A percentile compares a stretch with the other conserved stretches of the same genome.
phyloP scores from a whole-genome alignment of 2,329 filamentous ascomycete genomes.

The Juglanconis sp. region DNA sequence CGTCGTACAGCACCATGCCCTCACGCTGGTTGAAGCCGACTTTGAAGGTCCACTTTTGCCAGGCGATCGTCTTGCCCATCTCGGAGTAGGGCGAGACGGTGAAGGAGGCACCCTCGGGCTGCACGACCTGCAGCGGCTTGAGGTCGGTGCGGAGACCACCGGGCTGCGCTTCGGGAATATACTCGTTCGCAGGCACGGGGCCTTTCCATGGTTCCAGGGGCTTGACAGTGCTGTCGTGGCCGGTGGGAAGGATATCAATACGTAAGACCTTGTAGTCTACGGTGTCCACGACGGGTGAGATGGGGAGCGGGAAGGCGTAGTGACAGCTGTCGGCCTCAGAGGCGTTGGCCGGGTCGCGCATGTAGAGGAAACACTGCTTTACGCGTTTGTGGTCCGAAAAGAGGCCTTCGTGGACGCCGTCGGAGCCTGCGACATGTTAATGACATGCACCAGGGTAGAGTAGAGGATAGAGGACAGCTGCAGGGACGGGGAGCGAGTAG shows the following conservation, averaged over 20 bases:
- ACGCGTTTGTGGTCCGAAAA: constrained; percentile 43
- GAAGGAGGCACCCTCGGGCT: constrained; percentile 64
- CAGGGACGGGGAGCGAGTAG: too few relatives aligned
- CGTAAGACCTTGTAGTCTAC: constrained; percentile 62
- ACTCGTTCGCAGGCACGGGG: constrained; percentile 56
- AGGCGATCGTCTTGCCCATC: constrained; percentile 27
- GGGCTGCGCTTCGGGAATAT: constrained; percentile 59
- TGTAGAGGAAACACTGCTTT: constrained; percentile 66
- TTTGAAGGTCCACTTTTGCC: constrained; percentile 55
- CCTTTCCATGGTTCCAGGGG: constrained; percentile 53
- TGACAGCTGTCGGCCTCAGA: constrained; percentile 63
- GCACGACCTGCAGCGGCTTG: constrained; percentile 60
- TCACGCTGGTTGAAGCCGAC: constrained; percentile 64
- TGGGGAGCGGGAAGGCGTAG: constrained; percentile 65
- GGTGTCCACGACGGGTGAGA: constrained; percentile 64
- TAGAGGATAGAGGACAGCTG: not conserved
- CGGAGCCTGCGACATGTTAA: constrained; percentile 37
- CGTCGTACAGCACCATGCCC: constrained; percentile 60
- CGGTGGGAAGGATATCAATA: constrained; percentile 68
- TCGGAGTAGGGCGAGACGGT: constrained; percentile 26
- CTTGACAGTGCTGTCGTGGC: constrained; percentile 56
- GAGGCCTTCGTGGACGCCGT: constrained; percentile 45
- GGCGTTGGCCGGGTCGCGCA: constrained; percentile 59
- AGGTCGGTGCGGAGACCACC: constrained; percentile 52
- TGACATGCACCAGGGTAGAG: not conserved